Evolutionary conservation across 139 green algal species (phyloP).

Genomic region (Prasinococcaceae sp.): DNA sequence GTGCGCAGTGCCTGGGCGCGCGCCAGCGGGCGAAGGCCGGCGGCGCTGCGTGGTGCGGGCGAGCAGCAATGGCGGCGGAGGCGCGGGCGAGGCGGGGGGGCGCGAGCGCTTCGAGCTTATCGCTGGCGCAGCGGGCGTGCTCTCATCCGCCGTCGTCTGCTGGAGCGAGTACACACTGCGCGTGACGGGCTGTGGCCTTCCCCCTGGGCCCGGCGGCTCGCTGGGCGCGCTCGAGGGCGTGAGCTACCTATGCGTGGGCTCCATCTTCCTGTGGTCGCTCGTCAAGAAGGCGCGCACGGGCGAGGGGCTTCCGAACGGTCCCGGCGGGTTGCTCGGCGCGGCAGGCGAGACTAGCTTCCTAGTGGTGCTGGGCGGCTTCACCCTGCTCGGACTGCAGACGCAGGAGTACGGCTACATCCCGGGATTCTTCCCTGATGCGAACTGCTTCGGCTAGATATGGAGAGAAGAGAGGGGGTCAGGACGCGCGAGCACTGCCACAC

Average conservation of each 20-base stretch:
- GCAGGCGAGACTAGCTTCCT: slow-evolving; percentile 26
- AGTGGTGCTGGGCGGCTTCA: slow-evolving; percentile 12
- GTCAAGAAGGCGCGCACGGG: slow-evolving; percentile 25
- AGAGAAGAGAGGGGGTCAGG: too few relatives aligned
- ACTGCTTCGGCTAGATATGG: slow-evolving; percentile 27
- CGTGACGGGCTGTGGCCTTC: slow-evolving; percentile 43
- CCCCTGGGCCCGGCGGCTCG: slow-evolving; percentile 39
- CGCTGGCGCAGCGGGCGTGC: neutral
- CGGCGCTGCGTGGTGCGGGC: too few relatives aligned
- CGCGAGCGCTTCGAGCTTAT: neutral
- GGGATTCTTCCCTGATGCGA: slow-evolving; percentile 17
- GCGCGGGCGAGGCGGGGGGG: too few relatives aligned
- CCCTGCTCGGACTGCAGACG: slow-evolving; percentile 22
- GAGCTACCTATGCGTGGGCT: slow-evolving; percentile 35
- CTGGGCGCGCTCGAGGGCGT: slow-evolving; percentile 49
- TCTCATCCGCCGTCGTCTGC: neutral
- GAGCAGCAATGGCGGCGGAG: too few relatives aligned
- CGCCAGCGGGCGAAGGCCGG: too few relatives aligned
- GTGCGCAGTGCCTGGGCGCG: too few relatives aligned
- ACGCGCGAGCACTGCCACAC: too few relatives aligned
- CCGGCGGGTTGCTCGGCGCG: slow-evolving; percentile 21
- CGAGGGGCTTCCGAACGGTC: slow-evolving; percentile 21
- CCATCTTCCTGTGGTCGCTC: slow-evolving; percentile 18
- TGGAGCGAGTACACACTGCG: neutral
- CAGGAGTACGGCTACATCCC: slow-evolving; percentile 30